These are phyloP conservation scores for Ophiognomonia clavigignenti-juglandacearum DNA, from an alignment of 2,329 filamentous ascomycete species.

Conservation along the genomic window DNA sequence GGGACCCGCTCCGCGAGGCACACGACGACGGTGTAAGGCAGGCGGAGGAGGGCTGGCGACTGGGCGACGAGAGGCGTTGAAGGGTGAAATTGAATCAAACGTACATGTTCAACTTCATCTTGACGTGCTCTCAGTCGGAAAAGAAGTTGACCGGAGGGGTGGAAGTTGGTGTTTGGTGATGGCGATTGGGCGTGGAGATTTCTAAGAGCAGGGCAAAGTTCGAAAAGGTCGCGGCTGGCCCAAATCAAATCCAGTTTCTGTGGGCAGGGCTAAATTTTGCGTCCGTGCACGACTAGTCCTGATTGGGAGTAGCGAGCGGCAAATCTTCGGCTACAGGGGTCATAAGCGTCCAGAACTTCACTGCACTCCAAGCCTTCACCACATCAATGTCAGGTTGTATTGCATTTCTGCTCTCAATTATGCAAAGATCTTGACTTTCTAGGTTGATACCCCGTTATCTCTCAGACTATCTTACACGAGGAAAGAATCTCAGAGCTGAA, in stretches of 20 bases:
- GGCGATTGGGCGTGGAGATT: constrained; percentile 9
- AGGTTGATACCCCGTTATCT: too few species aligned
- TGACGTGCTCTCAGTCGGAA: constrained; percentile 38
- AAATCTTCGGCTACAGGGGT: neutral
- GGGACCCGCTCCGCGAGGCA: too few species aligned
- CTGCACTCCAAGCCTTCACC: too few species aligned
- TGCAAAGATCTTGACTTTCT: too few species aligned
- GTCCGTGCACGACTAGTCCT: constrained; percentile 4
- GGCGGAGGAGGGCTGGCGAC: neutral
- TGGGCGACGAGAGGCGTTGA: neutral
- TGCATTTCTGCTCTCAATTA: too few species aligned
- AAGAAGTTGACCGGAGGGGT: constrained; percentile 19
- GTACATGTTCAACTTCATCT: constrained; percentile 53
- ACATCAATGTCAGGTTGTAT: too few species aligned
- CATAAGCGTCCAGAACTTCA: too few species aligned
- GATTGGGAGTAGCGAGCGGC: neutral
- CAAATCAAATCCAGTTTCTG: constrained; percentile 15
- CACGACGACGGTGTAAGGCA: too few species aligned
- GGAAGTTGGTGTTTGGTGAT: constrained; percentile 22
- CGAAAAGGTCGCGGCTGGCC: constrained; percentile 2
- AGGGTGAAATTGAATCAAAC: neutral
- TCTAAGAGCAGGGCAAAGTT: constrained; percentile 5
- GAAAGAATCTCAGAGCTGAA: too few species aligned
- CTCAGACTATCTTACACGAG: too few species aligned
- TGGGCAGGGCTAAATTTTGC: constrained; percentile 15